Conservation (phyloP, 1,284 basidiomycete genomes). For the Puccinia coronata region DNA sequence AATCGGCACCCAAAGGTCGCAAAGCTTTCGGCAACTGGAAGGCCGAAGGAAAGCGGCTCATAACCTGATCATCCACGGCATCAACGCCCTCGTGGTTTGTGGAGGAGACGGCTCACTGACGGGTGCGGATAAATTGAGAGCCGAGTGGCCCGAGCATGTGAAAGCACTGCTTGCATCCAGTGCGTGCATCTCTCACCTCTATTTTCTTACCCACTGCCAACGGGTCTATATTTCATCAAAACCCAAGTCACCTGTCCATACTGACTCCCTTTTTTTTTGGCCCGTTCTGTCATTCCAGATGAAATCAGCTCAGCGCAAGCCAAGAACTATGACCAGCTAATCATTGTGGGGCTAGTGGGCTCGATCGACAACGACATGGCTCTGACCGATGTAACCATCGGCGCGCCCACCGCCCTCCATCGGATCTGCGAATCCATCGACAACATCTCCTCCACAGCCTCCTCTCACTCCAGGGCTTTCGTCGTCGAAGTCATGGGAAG, state of each 20-base stretch:
- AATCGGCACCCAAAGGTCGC: constrained; percentile 90
- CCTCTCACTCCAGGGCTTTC: constrained; percentile 94
- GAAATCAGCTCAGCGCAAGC: constrained; percentile 76
- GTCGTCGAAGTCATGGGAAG: constrained; percentile 99
- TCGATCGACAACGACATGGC: constrained; percentile 99
- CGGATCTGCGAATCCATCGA: constrained; percentile 97
- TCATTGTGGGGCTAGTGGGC: constrained; percentile 94
- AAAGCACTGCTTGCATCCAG: constrained; percentile 69
- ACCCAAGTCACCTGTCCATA: too few relatives aligned
- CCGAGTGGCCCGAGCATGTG: constrained; percentile 88
- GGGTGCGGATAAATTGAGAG: constrained; percentile 87
- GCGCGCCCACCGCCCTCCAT: constrained; percentile 89
- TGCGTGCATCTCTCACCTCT: constrained; percentile 52
- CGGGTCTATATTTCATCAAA: too few relatives aligned
- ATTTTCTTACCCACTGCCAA: background rate
- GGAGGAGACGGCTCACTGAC: constrained; percentile 96
- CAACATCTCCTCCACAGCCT: constrained; percentile 94
- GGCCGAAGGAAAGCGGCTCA: constrained; percentile 82
- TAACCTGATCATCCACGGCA: constrained; percentile 92
- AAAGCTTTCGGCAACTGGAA: constrained; percentile 79
- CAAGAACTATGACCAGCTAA: constrained; percentile 74
- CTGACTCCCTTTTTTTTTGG: constrained; percentile 16
- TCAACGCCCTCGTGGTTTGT: constrained; percentile 93
- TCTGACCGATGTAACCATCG: constrained; percentile 94
- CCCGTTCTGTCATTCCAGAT: constrained; percentile 59